A percentile compares a stretch with the other conserved stretches of the same genome.
phyloP scores from a whole-genome alignment of 1,284 basidiomycete genomes.

The Pulveroboletus sp. region DNA sequence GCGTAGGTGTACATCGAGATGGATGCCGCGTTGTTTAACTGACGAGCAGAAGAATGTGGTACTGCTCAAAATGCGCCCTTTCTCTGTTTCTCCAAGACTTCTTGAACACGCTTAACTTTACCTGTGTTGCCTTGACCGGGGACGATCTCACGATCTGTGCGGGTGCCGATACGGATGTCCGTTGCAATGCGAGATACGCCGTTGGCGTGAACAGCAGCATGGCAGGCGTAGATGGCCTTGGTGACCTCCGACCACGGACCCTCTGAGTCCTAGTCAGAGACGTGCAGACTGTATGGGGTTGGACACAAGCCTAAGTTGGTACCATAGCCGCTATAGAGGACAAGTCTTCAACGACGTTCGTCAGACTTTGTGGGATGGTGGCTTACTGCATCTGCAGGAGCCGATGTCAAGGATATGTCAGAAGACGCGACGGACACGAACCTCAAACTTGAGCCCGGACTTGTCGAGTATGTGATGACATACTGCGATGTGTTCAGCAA shows the following conservation, averaged over 20 bases:
- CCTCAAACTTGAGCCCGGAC: constrained; percentile 79
- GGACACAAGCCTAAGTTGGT: constrained; percentile 71
- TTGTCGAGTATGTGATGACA: constrained; percentile 80
- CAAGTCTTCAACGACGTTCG: constrained; percentile 9
- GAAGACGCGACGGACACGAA: constrained; percentile 30
- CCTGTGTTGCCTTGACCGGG: constrained; percentile 70
- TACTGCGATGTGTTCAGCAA: constrained; percentile 71
- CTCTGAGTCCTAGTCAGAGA: constrained; percentile 41
- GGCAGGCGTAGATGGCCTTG: constrained; percentile 82
- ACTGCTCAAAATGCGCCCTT: neutral
- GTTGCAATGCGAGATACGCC: constrained; percentile 76
- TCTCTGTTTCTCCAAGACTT: constrained; percentile 56
- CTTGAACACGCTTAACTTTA: constrained; percentile 78
- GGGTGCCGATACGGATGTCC: constrained; percentile 90
- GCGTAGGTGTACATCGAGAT: neutral
- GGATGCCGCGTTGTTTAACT: neutral
- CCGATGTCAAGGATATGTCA: constrained; percentile 1
- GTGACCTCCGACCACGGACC: constrained; percentile 83
- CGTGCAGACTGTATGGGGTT: neutral
- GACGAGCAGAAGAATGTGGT: neutral
- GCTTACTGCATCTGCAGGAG: constrained; percentile 67
- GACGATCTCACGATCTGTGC: constrained; percentile 64
- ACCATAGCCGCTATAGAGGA: constrained; percentile 69
- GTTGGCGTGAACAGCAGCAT: constrained; percentile 79
- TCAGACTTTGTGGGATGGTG: constrained; percentile 8